Evolutionary conservation across 257 asterid species (phyloP).

Genomic region (Verbena officinalis): DNA sequence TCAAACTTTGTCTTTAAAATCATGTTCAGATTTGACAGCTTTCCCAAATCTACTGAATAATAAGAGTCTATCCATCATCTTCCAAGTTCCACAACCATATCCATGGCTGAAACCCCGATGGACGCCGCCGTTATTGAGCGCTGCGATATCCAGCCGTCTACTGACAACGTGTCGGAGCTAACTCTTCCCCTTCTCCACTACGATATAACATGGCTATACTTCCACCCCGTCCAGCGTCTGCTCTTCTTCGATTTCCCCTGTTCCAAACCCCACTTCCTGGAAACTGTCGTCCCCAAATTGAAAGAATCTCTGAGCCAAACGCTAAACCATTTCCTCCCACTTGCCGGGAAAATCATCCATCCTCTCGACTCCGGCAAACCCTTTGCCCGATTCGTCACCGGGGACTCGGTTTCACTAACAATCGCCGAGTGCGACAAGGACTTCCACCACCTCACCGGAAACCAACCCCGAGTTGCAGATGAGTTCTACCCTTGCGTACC

Average conservation of each 20-base stretch:
- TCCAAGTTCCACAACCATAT: too few relatives aligned
- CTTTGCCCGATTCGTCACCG: slow-evolving; percentile 33
- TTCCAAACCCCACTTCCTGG: slow-evolving; percentile 28
- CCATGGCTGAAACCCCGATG: slow-evolving; percentile 36
- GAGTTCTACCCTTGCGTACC: slow-evolving; percentile 54
- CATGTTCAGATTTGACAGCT: too few relatives aligned
- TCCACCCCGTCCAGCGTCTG: slow-evolving; percentile 46
- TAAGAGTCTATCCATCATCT: too few relatives aligned
- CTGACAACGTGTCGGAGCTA: slow-evolving; percentile 39
- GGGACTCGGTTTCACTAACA: slow-evolving; percentile 42
- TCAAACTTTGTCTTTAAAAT: too few relatives aligned
- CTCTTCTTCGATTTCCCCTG: slow-evolving; percentile 49
- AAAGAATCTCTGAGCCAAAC: slow-evolving; percentile 46
- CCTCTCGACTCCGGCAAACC: slow-evolving; percentile 32
- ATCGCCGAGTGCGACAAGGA: slow-evolving; percentile 39
- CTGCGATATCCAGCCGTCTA: slow-evolving; percentile 46
- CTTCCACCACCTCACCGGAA: slow-evolving; percentile 34
- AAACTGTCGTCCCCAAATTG: slow-evolving; percentile 35
- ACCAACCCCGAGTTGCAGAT: slow-evolving; percentile 39
- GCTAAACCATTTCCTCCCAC: slow-evolving; percentile 50
- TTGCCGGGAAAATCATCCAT: slow-evolving; percentile 49
- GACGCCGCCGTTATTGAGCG: slow-evolving; percentile 44
- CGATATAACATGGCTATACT: slow-evolving; percentile 56
- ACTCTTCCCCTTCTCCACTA: slow-evolving; percentile 49
- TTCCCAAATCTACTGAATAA: too few relatives aligned